These are phyloP conservation scores for Coemansia sp. DNA, from an alignment of 192 early-diverging fungal genomes.

Conservation along the genomic window DNA sequence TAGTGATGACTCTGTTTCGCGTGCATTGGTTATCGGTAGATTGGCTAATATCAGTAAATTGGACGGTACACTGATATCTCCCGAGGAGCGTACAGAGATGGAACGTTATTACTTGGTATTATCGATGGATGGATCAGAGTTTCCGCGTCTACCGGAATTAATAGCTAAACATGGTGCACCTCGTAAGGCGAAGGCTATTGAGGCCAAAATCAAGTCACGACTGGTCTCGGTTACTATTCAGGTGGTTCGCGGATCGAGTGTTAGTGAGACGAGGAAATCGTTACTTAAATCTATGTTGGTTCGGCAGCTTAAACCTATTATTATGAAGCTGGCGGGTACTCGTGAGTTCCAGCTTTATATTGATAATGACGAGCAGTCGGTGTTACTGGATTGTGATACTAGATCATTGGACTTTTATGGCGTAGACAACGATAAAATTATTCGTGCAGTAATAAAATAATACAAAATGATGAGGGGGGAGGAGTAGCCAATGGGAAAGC, in stretches of 20 bases:
- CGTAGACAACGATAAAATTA: slow-evolving; percentile 14
- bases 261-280: background rate
- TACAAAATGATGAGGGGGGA: background rate
- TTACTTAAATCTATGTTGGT: slow-evolving; percentile 29
- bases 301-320: slow-evolving; percentile 31
- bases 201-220: background rate
- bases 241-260: background rate
- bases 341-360: slow-evolving; percentile 12
- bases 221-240: background rate
- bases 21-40: slow-evolving; percentile 16
- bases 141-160: background rate
- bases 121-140: background rate
- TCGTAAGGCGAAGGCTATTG: background rate
- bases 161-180: background rate
- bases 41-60: slow-evolving; percentile 21
- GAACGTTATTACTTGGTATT: slow-evolving; percentile 42
- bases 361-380: slow-evolving; percentile 10
- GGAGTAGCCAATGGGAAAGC: slow-evolving; percentile 3
- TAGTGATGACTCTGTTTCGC: background rate
- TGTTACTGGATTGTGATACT: slow-evolving; percentile 19
- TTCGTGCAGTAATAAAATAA: slow-evolving; percentile 12
- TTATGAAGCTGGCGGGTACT: slow-evolving; percentile 18
- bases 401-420: slow-evolving; percentile 39
- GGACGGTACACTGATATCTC: slow-evolving; percentile 23
- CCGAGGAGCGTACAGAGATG: slow-evolving; percentile 42